These are phyloP conservation scores for Martensiomyces pterosporus DNA, from an alignment of 192 early-diverging fungal genomes.

Conservation along the genomic window DNA sequence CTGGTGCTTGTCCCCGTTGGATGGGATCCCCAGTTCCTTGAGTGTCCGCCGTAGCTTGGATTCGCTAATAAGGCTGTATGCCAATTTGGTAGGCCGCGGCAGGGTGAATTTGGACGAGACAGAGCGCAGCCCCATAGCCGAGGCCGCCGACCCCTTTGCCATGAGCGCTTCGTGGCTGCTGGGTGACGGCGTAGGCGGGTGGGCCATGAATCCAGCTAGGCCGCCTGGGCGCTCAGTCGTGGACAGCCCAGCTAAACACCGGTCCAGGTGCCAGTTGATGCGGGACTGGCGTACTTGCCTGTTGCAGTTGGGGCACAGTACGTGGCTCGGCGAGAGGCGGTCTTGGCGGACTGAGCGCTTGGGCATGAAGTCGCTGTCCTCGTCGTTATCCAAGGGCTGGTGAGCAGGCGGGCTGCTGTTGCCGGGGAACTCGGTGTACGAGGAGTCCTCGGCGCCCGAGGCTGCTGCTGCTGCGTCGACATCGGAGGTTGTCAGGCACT, in stretches of 20 bases:
- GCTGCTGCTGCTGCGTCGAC: conserved; percentile 3
- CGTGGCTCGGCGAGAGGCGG: neutral
- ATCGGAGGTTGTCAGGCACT: conserved; percentile 7
- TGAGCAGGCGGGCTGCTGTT: too few species aligned
- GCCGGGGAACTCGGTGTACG: too few species aligned
- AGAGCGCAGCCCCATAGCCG: too few species aligned
- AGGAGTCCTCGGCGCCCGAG: too few species aligned
- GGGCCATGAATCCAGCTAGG: neutral
- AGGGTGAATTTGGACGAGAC: conserved; percentile 16
- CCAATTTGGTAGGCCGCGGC: conserved; percentile 48
- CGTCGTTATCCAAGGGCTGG: too few species aligned
- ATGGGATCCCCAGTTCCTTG: conserved; percentile 42
- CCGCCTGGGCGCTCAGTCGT: neutral
- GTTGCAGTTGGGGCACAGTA: conserved; percentile 44
- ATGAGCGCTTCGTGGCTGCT: too few species aligned
- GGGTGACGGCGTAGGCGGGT: too few species aligned
- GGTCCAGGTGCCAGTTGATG: conserved; percentile 49
- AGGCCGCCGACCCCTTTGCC: too few species aligned
- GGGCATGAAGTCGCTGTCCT: conserved; percentile 36
- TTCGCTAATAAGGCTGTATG: conserved; percentile 46
- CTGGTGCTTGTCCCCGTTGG: conserved; percentile 46
- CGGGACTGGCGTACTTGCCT: conserved; percentile 13
- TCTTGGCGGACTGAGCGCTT: neutral
- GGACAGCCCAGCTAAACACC: conserved; percentile 26
- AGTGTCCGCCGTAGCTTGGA: conserved; percentile 44